Base-by-base conservation (phyloP, 2,329 filamentous ascomycete species). In the Talaromyces piceae region DNA sequence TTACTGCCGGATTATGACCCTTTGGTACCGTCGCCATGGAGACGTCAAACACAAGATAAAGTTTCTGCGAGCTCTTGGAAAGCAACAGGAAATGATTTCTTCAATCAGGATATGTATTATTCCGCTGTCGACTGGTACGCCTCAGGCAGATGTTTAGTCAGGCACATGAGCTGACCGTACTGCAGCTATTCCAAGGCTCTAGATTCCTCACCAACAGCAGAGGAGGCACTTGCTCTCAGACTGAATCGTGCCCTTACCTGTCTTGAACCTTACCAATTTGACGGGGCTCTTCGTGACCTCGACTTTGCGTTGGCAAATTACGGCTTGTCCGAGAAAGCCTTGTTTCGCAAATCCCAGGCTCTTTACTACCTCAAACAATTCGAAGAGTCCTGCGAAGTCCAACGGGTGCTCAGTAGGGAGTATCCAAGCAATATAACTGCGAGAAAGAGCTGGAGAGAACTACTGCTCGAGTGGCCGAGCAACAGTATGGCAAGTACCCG, bases 331-430 rank as follows among this genome's bases (percentile, higher is more conserved):
- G 74, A 78, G 45, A 78, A 77, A 55, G 63, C 63, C 0, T 61
- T 75, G 2, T 75, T 72, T 54, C 70, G 76, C 1, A 67, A 75
- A 45, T 68, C 71, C 0, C 68, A 65, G 50, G 75, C 75, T 0
- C 62, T 76, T 0, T 78, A 78, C 47, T 55, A 63, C 3, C 67
- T 78, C 3, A 55, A 59, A 1, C 58, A 63, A n/a, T 78, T 68
- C 49, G 45, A 55, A 0, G 59, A 66, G 46, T 73, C 67, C 31
- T 63, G 67, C 16, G 55, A 65, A 4, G 68, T 62, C 22, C 65
- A 75, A 11, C 53, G 58, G 11, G 44, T 52, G 1, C 61, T 77
- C 5, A 30, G 59, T 12, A 55, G 58, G 30, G 57, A 49, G 16
- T 69, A 63, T 56, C 72, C 70, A 44, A 54, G 57, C 11, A 77